These are phyloP conservation scores for Scedosporium boydii DNA, from an alignment of 2,329 filamentous ascomycete species.

Conservation along the genomic window DNA sequence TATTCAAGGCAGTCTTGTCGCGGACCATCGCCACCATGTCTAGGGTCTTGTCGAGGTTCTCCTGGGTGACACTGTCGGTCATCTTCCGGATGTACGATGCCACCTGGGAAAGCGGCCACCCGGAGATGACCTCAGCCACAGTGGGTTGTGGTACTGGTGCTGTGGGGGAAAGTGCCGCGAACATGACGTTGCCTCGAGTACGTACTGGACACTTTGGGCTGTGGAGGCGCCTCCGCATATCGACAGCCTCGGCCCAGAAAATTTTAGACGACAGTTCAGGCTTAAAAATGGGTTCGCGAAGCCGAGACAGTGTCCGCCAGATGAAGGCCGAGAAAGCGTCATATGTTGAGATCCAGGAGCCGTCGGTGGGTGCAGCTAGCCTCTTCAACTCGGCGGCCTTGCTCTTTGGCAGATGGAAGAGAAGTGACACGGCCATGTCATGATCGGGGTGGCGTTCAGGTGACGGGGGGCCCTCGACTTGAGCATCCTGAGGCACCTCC, in stretches of 20 bases:
- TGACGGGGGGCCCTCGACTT: constrained; percentile 20
- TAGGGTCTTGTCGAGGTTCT: constrained; percentile 19
- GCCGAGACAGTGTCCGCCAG: constrained; percentile 27
- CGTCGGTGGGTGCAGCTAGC: constrained; percentile 21
- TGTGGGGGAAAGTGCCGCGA: constrained; percentile 15
- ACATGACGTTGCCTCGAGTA: constrained; percentile 26
- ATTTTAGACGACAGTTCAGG: constrained; percentile 16
- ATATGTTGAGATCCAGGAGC: constrained; percentile 34
- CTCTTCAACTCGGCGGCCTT: constrained; percentile 29
- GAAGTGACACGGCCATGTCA: constrained; percentile 15
- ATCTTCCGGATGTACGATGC: constrained; percentile 26
- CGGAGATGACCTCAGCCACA: constrained; percentile 22
- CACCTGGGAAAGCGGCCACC: constrained; percentile 22
- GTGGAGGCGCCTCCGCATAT: constrained; percentile 27
- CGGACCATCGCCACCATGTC: constrained; percentile 21
- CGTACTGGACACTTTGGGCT: constrained; percentile 20
- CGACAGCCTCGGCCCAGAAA: constrained; percentile 26
- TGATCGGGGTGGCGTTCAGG: constrained; percentile 20
- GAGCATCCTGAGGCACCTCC: constrained; percentile 16
- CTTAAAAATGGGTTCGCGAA: constrained; percentile 24
- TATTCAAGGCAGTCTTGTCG: constrained; percentile 24
- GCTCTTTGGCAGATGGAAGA: constrained; percentile 34
- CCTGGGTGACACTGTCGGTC: constrained; percentile 23
- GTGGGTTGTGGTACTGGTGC: constrained; percentile 19
- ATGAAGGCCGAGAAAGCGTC: constrained; percentile 33